These are phyloP conservation scores for Phylloporus rhodoxanthus DNA, from an alignment of 768 basidiomycete species.

Conservation along the genomic window DNA sequence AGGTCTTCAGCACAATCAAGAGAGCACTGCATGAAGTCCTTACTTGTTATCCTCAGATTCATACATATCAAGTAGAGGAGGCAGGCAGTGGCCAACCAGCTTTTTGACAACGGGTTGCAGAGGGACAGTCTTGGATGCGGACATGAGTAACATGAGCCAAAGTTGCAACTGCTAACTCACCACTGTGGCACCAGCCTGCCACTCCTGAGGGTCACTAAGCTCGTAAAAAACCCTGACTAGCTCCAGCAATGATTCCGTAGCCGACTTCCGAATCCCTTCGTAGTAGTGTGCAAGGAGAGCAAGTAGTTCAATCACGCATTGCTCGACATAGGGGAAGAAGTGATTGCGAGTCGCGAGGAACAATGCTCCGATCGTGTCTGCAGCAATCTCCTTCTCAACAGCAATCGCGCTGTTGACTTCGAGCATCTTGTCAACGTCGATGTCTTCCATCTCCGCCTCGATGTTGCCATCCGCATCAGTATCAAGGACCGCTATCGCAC, in stretches of 20 bases:
- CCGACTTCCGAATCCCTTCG: slow-evolving; percentile 94
- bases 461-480: slow-evolving; percentile 48
- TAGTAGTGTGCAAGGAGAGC: slow-evolving; percentile 85
- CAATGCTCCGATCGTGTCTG: slow-evolving; percentile 89
- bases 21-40: slow-evolving; percentile 30
- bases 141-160: slow-evolving; percentile 5
- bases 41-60: slow-evolving; percentile 96
- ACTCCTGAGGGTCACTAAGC: slow-evolving; percentile 73
- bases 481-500: slow-evolving; percentile 59
- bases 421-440: slow-evolving; percentile 81
- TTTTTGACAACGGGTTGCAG: slow-evolving; percentile 69
- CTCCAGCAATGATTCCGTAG: slow-evolving; percentile 81
- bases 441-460: slow-evolving; percentile 66
- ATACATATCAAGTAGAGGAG: slow-evolving; percentile 80
- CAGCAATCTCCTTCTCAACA: slow-evolving; percentile 98
- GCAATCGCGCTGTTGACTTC: slow-evolving; percentile 95
- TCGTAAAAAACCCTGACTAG: slow-evolving; percentile 91
- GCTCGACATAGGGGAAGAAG: slow-evolving; percentile 90
- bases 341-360: slow-evolving; percentile 75
- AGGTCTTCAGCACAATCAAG: slow-evolving; percentile 11
- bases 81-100: slow-evolving; percentile 69
- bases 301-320: slow-evolving; percentile 72
- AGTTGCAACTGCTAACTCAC: slow-evolving; percentile 37
- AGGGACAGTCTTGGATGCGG: slow-evolving; percentile 35
- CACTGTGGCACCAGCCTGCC: slow-evolving; percentile 66